Percentiles rank a stretch among this genome's conserved stretches.
phyloP scores from a whole-genome alignment of 164 flowering plant species.

The Vitis labrusca region DNA sequence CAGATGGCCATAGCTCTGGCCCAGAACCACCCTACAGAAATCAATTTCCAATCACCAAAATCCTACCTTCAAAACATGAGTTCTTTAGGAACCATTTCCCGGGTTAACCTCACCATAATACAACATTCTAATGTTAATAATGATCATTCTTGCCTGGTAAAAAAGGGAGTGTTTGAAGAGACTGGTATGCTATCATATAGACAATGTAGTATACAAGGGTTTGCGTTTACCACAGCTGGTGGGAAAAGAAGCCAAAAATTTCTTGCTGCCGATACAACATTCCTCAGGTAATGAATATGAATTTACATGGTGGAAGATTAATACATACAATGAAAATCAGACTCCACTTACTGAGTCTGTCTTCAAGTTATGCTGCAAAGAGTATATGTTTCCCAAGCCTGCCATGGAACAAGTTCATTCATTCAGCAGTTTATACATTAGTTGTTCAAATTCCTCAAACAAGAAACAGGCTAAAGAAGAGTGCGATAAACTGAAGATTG shows the following conservation, averaged over 20 bases:
- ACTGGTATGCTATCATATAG: too few relatives aligned
- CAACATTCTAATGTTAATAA: too few relatives aligned
- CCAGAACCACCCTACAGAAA: too few relatives aligned
- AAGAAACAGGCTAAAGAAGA: background rate
- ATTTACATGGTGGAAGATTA: background rate
- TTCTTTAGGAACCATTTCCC: too few relatives aligned
- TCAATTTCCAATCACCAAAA: too few relatives aligned
- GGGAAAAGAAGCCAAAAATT: background rate
- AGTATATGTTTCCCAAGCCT: background rate
- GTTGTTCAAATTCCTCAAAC: background rate
- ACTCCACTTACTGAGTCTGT: background rate
- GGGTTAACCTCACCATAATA: too few relatives aligned
- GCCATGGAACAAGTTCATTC: background rate
- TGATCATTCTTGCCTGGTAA: too few relatives aligned
- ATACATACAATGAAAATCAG: background rate
- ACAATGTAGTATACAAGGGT: background rate
- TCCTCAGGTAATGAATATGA: background rate
- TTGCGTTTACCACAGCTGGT: background rate
- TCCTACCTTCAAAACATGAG: too few relatives aligned
- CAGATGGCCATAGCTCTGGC: too few relatives aligned
- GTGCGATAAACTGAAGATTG: background rate
- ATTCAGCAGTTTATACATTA: background rate
- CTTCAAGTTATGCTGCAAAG: background rate
- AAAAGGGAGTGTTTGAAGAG: too few relatives aligned
- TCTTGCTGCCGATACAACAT: background rate